These are phyloP conservation scores for Fusarium kyushuense DNA, from an alignment of 2,329 filamentous ascomycete species.

Conservation along the genomic window DNA sequence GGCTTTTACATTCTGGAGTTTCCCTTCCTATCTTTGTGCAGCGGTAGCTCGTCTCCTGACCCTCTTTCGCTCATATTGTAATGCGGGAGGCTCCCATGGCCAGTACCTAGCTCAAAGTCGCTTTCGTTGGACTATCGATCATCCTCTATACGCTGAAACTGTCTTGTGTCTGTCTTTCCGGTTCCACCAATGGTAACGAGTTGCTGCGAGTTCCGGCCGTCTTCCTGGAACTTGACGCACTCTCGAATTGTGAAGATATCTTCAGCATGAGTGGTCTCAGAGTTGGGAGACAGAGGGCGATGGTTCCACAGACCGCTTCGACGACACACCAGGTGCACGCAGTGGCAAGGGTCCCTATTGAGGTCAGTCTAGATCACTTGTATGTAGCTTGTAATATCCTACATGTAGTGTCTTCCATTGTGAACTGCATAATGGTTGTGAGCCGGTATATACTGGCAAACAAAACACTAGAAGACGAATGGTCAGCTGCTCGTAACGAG, in stretches of 20 bases:
- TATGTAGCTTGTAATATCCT: neutral
- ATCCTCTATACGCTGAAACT: conserved; percentile 26
- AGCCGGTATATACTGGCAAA: conserved; percentile 39
- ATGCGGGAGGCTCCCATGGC: neutral
- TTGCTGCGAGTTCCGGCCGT: neutral
- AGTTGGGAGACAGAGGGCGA: conserved; percentile 32
- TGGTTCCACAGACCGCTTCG: conserved; percentile 32
- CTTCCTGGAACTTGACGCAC: neutral
- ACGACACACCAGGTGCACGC: conserved; percentile 37
- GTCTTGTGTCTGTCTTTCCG: neutral
- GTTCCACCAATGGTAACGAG: conserved; percentile 31
- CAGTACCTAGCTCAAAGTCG: neutral
- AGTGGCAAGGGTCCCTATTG: conserved; percentile 33
- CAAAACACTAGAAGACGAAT: conserved; percentile 11
- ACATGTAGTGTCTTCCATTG: conserved; percentile 21
- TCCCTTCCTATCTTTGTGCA: neutral
- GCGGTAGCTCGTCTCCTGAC: neutral
- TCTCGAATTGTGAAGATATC: conserved; percentile 28
- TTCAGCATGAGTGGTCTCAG: conserved; percentile 29
- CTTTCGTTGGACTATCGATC: neutral
- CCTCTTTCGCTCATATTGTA: neutral
- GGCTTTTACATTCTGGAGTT: neutral
- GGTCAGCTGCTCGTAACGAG: neutral
- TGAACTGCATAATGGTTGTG: conserved; percentile 36
- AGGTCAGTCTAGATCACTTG: neutral